A percentile compares a stretch with the other conserved stretches of the same genome.
Evolutionary conservation across 176 grass and related monocot species (phyloP).

Genomic region (Oryza brachyantha): DNA sequence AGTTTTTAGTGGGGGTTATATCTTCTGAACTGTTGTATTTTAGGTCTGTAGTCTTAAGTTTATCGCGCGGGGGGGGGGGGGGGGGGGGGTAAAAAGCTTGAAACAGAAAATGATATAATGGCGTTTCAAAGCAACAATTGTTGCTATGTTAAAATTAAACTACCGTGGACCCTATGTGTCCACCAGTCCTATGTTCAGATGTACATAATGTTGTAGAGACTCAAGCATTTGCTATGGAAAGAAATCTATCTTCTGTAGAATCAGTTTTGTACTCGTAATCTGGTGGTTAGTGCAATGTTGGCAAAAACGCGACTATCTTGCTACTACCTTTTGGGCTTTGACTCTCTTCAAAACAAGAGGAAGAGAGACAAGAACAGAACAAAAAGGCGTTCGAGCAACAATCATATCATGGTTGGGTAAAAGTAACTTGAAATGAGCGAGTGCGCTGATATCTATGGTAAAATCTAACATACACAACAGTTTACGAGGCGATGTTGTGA

Average conservation of each 20-base stretch:
- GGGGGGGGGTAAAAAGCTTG: not conserved
- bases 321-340: not conserved
- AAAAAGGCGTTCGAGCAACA: too few species aligned
- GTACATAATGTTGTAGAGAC: constrained; percentile 37
- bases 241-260: not conserved
- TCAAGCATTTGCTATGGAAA: not conserved
- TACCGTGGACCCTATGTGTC: not conserved
- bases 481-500: too few species aligned
- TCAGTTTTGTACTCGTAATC: not conserved
- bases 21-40: constrained; percentile 43
- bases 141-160: constrained; percentile 37
- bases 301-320: not conserved
- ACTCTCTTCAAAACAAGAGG: too few species aligned
- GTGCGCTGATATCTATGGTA: too few species aligned
- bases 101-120: not conserved
- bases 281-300: not conserved
- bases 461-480: too few species aligned
- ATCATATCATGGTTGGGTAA: too few species aligned
- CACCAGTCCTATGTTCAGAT: constrained; percentile 13
- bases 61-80: too few species aligned
- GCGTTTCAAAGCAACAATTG: constrained; percentile 62
- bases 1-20: constrained; percentile 31
- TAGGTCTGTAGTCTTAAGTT: constrained; percentile 22
- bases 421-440: too few species aligned
- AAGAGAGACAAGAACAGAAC: too few species aligned